Percentiles rank a stretch among this genome's conserved stretches.
Conservation (phyloP, 768 basidiomycete genomes). For the Fomitopsis pulvina region DNA sequence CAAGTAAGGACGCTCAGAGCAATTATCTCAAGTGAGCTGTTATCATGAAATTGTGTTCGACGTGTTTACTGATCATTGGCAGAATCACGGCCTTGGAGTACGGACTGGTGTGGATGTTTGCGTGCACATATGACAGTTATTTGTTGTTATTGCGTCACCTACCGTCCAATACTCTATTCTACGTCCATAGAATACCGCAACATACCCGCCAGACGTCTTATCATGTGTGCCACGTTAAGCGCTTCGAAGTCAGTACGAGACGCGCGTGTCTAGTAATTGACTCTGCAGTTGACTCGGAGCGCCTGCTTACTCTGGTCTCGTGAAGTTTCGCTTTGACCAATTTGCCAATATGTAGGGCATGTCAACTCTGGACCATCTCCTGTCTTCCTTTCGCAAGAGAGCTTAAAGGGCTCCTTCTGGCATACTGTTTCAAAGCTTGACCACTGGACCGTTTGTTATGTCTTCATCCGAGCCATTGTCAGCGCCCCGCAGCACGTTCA, state of each 20-base stretch:
- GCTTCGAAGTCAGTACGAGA: neutral
- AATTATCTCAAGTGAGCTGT: neutral
- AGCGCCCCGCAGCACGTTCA: neutral
- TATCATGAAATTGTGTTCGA: neutral
- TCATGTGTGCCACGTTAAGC: neutral
- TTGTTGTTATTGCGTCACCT: constrained; percentile 7
- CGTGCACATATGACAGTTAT: constrained; percentile 6
- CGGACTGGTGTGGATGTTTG: constrained; percentile 2
- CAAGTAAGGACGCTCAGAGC: constrained; percentile 43
- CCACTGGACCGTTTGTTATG: neutral
- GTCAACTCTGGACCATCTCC: neutral
- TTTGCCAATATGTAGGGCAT: neutral
- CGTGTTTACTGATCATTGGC: neutral
- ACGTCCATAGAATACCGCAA: constrained; percentile 12
- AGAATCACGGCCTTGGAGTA: neutral
- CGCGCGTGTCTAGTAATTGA: neutral
- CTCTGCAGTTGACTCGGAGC: neutral
- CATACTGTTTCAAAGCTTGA: neutral
- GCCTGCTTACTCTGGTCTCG: neutral
- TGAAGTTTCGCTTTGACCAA: neutral
- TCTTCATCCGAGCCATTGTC: neutral
- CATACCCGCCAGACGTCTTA: constrained; percentile 6
- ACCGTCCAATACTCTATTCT: constrained; percentile 9
- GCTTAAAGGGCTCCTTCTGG: neutral
- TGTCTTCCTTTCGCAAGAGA: neutral